Conservation (phyloP, 2,329 filamentous ascomycete genomes). For the Microsporum canis region DNA sequence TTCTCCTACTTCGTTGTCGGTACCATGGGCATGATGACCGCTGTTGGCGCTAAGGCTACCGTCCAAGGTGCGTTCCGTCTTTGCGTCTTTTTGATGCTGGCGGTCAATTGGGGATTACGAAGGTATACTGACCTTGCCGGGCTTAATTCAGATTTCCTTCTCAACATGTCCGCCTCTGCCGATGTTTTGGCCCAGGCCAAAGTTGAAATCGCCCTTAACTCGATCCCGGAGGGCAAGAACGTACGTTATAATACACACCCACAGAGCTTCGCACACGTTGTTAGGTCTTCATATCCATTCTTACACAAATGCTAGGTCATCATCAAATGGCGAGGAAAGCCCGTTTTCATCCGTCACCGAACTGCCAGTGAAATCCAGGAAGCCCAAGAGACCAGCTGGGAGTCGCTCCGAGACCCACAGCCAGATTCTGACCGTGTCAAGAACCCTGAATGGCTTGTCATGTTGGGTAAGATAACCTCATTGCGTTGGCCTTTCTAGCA, state of each 20-base stretch:
- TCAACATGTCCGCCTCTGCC: slow-evolving; percentile 99
- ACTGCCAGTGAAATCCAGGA: slow-evolving; percentile 87
- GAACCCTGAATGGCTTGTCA: slow-evolving; percentile 97
- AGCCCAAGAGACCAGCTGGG: slow-evolving; percentile 77
- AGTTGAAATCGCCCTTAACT: slow-evolving; percentile 86
- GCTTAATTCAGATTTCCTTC: slow-evolving; percentile 70
- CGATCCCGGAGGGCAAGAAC: slow-evolving; percentile 99
- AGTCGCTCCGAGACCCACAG: slow-evolving; percentile 81
- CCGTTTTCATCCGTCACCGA: slow-evolving; percentile 98
- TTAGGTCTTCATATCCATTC: not conserved
- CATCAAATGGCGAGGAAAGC: slow-evolving; percentile 99
- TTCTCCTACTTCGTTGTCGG: slow-evolving; percentile 99
- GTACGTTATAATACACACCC: slow-evolving; percentile 45
- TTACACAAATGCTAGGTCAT: slow-evolving; percentile 55
- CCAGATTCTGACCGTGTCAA: slow-evolving; percentile 84
- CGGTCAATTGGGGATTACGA: not conserved
- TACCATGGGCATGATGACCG: slow-evolving; percentile 80
- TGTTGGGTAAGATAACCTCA: slow-evolving; percentile 59
- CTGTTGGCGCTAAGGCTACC: slow-evolving; percentile 92
- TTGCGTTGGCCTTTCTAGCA: slow-evolving; percentile 16
- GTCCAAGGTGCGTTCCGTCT: slow-evolving; percentile 69
- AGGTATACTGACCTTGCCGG: slow-evolving; percentile 15
- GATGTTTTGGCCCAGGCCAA: slow-evolving; percentile 98
- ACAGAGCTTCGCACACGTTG: slow-evolving; percentile 8
- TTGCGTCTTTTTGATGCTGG: not conserved